Evolutionary conservation across 2,329 filamentous ascomycete genomes (phyloP).

Genomic region (Massarina eburnea): DNA sequence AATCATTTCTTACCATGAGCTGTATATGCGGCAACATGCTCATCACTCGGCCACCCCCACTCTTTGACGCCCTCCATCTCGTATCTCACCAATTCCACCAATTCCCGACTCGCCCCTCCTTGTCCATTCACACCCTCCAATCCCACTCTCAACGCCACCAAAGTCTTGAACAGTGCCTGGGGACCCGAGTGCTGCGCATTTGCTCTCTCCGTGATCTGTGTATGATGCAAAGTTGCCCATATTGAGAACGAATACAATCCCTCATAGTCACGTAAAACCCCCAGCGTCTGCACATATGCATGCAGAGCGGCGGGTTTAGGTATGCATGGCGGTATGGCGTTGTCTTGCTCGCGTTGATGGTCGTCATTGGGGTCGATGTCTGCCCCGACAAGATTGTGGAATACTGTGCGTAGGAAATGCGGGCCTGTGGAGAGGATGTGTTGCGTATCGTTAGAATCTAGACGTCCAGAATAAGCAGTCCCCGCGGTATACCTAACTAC

Average conservation of each 20-base stretch:
- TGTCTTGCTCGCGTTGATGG: not conserved
- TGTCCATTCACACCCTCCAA: conserved; percentile 36
- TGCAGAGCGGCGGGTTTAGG: conserved; percentile 55
- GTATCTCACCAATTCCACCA: conserved; percentile 31
- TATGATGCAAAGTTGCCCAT: conserved; percentile 55
- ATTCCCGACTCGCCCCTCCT: conserved; percentile 28
- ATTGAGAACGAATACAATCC: conserved; percentile 59
- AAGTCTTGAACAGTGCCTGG: conserved; percentile 31
- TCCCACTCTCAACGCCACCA: conserved; percentile 46
- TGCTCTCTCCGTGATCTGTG: conserved; percentile 29
- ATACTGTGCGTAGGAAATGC: conserved; percentile 25
- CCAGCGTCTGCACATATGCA: conserved; percentile 65
- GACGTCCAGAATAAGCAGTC: conserved; percentile 12
- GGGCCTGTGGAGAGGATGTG: conserved; percentile 20
- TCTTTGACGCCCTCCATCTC: conserved; percentile 40
- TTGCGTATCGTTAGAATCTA: conserved; percentile 11
- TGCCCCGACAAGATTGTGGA: conserved; percentile 27
- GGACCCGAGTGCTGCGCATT: conserved; percentile 27
- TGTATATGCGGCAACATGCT: conserved; percentile 35
- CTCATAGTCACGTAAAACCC: conserved; percentile 59
- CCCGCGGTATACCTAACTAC: conserved; percentile 33
- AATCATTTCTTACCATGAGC: not conserved
- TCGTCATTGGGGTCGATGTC: conserved; percentile 14
- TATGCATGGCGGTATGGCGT: conserved; percentile 42
- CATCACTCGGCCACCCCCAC: conserved; percentile 49